Evolutionary conservation across 805 yeast species (phyloP), one percentile per base, ranked within the genome.

Genomic region (Tetrapisispora arboricola): DNA sequence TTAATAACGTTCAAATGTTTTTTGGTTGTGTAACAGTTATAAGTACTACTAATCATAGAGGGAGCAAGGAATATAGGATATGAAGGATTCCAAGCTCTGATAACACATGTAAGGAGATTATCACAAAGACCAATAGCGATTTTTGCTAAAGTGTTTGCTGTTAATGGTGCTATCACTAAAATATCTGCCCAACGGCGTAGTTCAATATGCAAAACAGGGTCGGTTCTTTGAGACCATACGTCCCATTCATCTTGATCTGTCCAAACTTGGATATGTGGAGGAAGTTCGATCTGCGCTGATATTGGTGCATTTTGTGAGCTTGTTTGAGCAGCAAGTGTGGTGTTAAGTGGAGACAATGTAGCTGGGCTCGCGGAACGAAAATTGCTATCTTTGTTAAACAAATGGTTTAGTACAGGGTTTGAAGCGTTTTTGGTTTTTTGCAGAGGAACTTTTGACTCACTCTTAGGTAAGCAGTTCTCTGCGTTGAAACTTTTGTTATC

Each of bases 161-260:
- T 80, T 49, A 90, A 67, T 18, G 98, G 98, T 17, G 95, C 94
- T 32, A 90, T 83, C 16, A 90, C 73, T 38, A 90, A 70, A 32
- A 90, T 77, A 63, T 88, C 96, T 1, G 97, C 96, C 97, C 97
- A 88, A 49, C 95, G 77, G 44, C 97, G 77, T 46, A 90, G 69
- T 64, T 90, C 97, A 49, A 90, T 88, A 63, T 90, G 97, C 49
- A 90, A 68, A 20, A 90, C 95, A 2, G 97, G 96, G 61, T 90
- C 97, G 37, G 79, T 70, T 44, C 94, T 71, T 33, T 68, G 61
- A 50, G 78, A 78, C 81, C 96, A 90, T 15, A 80, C 77, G 17
- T 65, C 65, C 97, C 97, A 90, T 63, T 90, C 97, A 58, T 90
- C 97, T 45, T 75, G 74, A 57, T 90, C 96, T 54, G 92, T 72